These are phyloP conservation scores for Suillus plorans DNA, from an alignment of 768 basidiomycete species.

Conservation along the genomic window DNA sequence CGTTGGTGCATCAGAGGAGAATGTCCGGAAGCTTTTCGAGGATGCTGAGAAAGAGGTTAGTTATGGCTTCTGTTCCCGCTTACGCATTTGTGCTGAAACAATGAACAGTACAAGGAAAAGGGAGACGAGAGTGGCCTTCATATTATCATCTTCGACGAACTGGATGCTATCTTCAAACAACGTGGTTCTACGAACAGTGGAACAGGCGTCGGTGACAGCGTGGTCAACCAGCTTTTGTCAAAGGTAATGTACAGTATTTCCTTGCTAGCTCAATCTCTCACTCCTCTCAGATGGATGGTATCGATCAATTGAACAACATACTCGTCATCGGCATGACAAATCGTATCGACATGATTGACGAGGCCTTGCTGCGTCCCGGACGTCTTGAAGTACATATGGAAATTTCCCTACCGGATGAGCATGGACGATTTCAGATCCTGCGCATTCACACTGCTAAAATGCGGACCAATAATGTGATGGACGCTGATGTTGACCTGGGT, in stretches of 20 bases:
- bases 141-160: constrained; percentile 99
- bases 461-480: constrained; percentile 90
- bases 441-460: constrained; percentile 95
- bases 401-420: constrained; percentile 94
- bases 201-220: constrained; percentile 97
- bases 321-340: constrained; percentile 99
- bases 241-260: constrained; percentile 57
- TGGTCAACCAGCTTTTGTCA: constrained; percentile 96
- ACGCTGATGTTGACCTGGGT: constrained; percentile 72
- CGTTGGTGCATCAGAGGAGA: constrained; percentile 97
- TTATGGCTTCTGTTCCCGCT: background rate
- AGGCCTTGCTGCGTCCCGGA: constrained; percentile 94
- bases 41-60: constrained; percentile 95
- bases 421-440: constrained; percentile 90
- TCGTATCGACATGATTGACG: constrained; percentile 97
- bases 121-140: constrained; percentile 96
- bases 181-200: constrained; percentile 89
- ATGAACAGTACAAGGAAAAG: constrained; percentile 86
- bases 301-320: constrained; percentile 98
- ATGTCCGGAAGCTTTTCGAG: constrained; percentile 94
- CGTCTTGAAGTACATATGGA: constrained; percentile 99
- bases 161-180: constrained; percentile 98
- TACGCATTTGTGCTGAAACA: constrained; percentile 6
- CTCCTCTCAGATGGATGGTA: constrained; percentile 87
- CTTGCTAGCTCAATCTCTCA: constrained; percentile 11